Base-by-base conservation (phyloP, 179 eudicot species). In the Actinidia polygama region DNA sequence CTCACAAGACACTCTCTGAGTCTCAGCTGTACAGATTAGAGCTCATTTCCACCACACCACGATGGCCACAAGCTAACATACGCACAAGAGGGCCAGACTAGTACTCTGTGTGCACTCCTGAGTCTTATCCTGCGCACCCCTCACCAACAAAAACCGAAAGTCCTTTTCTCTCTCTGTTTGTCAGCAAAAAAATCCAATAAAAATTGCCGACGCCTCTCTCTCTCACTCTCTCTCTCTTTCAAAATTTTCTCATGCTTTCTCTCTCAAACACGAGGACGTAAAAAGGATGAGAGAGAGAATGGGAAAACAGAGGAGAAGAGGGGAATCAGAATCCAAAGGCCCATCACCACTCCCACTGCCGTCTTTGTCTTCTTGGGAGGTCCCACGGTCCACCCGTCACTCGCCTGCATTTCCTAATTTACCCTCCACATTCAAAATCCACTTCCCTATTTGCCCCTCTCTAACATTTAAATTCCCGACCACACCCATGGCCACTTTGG, bases 101-200 rank as follows among this genome's bases (percentile, higher is more conserved):
- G 44, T 40, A 8, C 71, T 47, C 78, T 16, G 49, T n/a, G 69
- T 21, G 19, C 66, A 26, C 78, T 44, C 76, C 15, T 18, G 15
- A 77, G 49, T 79, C 63, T 85, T 87, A 87, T 83, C 83, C 86
- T 85, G 19, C 86, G 84, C 84, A 80, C 86, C 81, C 81, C 67
- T 10, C 55, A n/a, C n/a, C 57, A 50, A 55, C 62, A 30, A 83
- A 75, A 59, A 57, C 77, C 12, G 8, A 21, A 53, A 64, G 75
- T 58, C 12, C 79, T 62, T 72, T 72, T 59, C 54, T 71, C 77
- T 72, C 44, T 47, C 57, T 19, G 7, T 40, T 40, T 18, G 16
- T 44, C 51, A 36, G 36, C 14, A 19, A 71, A 71, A 59, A 66
- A 78, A 50, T 49, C 59, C 73, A 30, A 78, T 50, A 47, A 78